Base-by-base conservation (phyloP, 2,329 filamentous ascomycete genomes). In the Sporothrix euskadiensis region DNA sequence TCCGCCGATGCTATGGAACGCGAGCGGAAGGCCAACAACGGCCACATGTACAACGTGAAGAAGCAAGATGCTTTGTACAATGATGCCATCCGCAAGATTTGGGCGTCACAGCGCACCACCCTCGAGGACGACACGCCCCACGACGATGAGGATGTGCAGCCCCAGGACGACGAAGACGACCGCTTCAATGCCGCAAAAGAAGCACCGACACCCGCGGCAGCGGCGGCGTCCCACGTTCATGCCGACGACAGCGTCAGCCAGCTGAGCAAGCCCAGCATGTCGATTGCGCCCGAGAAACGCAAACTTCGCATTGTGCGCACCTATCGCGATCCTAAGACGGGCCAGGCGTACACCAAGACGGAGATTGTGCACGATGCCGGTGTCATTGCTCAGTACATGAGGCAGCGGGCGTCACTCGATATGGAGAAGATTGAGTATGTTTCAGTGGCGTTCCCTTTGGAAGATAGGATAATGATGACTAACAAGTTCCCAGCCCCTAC, bases 1-100 rank as follows among this genome's bases (percentile, higher is more conserved):
- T 90, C 89, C 10, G 94, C 94, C 26, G 94, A 97, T 81, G 94
- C 93, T 79, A 93, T 94, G 75, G 92, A 94, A 78, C 92, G 94
- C 75, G 93, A 94, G 80, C 89, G 96, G 76, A 93, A 94, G 79
- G 92, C 92, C 19, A 95, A 96, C 76, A 94, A 94, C 72, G 96
- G 96, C 0, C 96, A 99, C 82, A 94, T 93, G 77, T 99, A 99
- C 84, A 99, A 99, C 76, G 96, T 99, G 75, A 96, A 95, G 79
- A 91, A 93, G 77, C 96, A 99, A 81, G 94, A 98, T 79, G 91
- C 90, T 75, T 92, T 94, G 78, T 99, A 99, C 80, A 94, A 97
- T 77, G 91, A 94, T 71, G 94, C 94, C 30, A 98, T 99, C 77
- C 89, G 91, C 73, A 90, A 93, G 75, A 98, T 98, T 75, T 99